Base-by-base conservation (phyloP, 2,329 filamentous ascomycete species). In the Emericellopsis cladophorae region DNA sequence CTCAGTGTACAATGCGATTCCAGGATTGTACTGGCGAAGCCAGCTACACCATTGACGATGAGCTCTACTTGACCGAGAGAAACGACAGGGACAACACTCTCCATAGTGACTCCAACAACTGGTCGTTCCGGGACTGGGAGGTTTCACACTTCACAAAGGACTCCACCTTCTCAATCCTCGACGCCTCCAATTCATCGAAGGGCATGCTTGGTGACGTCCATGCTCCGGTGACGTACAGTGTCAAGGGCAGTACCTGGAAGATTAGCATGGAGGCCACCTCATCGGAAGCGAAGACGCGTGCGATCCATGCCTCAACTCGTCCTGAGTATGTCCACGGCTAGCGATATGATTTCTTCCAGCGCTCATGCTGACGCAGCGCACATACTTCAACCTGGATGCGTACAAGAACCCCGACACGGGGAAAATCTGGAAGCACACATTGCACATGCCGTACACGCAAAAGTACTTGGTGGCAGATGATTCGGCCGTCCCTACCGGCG, bases 361-460 rank as follows among this genome's bases (percentile, higher is more conserved):
- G 2, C 69, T 81, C 53, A 78, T 81, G 71, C 62, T 81, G 34
- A 77, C 71, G 26, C 76, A 77, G 35, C 78, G 81, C 58, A 75
- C 73, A 38, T 82, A 81, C 65, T 81, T 79, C 72, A 81, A 81
- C 57, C 65, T 82, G 21, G 77, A 81, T 49, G 77, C 71, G 12
- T 81, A 74, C 58, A 69, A 67, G 47, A 72, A 80, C 53, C 68
- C 74, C 2, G 60, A 65, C 24, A 72, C 71, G 4, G 56, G 67
- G 31, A 65, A 67, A 33, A 65, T 78, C 45, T 70, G 76, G 55
- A 75, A 80, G 56, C 72, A 81, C 60, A 79, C 70, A 7, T 62
- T 81, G n/a, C 59, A 75, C 54, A 60, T 80, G 49, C 77, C 77
- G 15, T 79, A 76, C 62, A 79, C 73, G 11, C 63, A 67, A 44